These are phyloP conservation scores for Didymella pinodella DNA, from an alignment of 2,329 filamentous ascomycete genomes.

Conservation along the genomic window DNA sequence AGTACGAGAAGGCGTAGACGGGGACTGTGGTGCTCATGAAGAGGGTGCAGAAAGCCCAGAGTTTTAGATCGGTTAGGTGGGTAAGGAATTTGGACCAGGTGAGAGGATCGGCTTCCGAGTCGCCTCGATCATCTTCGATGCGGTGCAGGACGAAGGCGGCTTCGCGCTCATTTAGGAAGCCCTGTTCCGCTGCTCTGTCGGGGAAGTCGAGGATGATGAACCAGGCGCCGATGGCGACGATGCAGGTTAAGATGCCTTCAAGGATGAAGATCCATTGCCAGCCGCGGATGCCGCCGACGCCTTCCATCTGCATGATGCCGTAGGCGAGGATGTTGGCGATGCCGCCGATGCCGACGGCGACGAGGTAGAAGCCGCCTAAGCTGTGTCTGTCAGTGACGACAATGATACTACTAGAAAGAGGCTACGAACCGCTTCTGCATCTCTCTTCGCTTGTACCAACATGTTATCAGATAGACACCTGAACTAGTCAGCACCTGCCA, in stretches of 20 bases:
- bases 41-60: slow-evolving; percentile 36
- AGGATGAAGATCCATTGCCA: slow-evolving; percentile 46
- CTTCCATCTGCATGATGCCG: slow-evolving; percentile 42
- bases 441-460: slow-evolving; percentile 40
- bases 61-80: slow-evolving; percentile 31
- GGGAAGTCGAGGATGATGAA: slow-evolving; percentile 42
- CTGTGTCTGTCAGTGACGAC: slow-evolving; percentile 15
- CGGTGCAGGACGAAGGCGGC: slow-evolving; percentile 29
- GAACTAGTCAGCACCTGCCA: not conserved
- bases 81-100: slow-evolving; percentile 30
- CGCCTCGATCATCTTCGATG: slow-evolving; percentile 37
- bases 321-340: slow-evolving; percentile 41
- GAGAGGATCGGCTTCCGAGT: slow-evolving; percentile 33
- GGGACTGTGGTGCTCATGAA: slow-evolving; percentile 38
- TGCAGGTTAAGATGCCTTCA: slow-evolving; percentile 38
- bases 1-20: slow-evolving; percentile 32
- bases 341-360: slow-evolving; percentile 39
- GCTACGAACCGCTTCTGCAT: slow-evolving; percentile 32
- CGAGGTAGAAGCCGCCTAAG: slow-evolving; percentile 34
- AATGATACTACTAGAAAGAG: too few relatives aligned
- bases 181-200: slow-evolving; percentile 34
- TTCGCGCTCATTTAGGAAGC: slow-evolving; percentile 33
- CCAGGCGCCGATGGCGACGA: slow-evolving; percentile 36
- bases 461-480: slow-evolving; percentile 35
- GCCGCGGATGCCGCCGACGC: slow-evolving; percentile 30